Conservation (phyloP, 768 basidiomycete genomes). For the Cystobasidium tubakii region DNA sequence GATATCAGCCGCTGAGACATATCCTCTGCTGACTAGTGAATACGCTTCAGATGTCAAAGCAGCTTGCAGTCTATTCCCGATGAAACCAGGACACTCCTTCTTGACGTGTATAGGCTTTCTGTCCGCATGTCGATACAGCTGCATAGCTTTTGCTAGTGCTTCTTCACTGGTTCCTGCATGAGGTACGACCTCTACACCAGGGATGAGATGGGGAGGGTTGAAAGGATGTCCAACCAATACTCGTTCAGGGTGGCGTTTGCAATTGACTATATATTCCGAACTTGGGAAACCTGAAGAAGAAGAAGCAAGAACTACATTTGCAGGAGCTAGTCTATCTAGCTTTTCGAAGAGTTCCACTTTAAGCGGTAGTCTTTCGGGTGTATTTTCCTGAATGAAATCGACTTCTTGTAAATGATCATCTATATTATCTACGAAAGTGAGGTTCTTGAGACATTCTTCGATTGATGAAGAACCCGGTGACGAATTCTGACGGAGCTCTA, state of each 20-base stretch:
- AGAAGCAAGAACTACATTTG: constrained; percentile 2
- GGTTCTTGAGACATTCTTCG: background rate
- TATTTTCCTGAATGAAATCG: constrained; percentile 21
- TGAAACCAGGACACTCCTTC: constrained; percentile 10
- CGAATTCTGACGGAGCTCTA: background rate
- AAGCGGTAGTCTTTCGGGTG: background rate
- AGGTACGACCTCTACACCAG: constrained; percentile 14
- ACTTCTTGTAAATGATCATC: constrained; percentile 4
- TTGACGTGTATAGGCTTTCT: constrained; percentile 12
- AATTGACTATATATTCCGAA: constrained; percentile 3
- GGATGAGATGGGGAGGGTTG: constrained; percentile 19
- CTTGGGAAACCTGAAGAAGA: constrained; percentile 16
- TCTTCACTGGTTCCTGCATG: constrained; percentile 8
- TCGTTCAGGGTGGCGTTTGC: background rate
- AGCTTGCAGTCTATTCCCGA: constrained; percentile 17
- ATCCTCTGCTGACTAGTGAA: constrained; percentile 7
- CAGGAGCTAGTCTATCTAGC: background rate
- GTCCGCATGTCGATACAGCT: background rate
- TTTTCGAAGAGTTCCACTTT: background rate
- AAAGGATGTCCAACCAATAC: constrained; percentile 21
- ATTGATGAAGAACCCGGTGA: background rate
- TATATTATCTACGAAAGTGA: background rate
- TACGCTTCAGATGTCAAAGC: constrained; percentile 14
- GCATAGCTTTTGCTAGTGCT: background rate
- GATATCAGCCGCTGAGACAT: constrained; percentile 11